Percentiles rank a stretch among this genome's conserved stretches.
These are phyloP conservation scores for Chaetomium strumarium DNA, from an alignment of 2,329 filamentous ascomycete species.

Conservation along the genomic window DNA sequence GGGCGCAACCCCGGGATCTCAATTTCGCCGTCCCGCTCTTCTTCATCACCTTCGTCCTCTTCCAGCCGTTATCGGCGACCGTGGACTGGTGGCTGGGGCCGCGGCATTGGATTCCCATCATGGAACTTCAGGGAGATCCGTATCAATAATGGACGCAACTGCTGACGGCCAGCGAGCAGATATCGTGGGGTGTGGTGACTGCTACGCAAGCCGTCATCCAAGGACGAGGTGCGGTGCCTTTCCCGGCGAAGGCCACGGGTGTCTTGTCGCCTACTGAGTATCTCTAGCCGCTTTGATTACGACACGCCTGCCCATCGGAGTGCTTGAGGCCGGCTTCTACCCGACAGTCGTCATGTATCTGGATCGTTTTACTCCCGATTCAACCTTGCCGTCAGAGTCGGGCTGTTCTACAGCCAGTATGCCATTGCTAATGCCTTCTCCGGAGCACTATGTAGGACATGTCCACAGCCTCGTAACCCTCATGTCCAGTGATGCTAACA, in stretches of 20 bases:
- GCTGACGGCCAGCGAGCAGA: slow-evolving; percentile 6
- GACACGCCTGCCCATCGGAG: slow-evolving; percentile 23
- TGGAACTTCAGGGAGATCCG: slow-evolving; percentile 29
- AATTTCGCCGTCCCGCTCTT: slow-evolving; percentile 52
- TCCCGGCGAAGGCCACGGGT: not conserved
- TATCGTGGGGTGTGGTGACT: slow-evolving; percentile 29
- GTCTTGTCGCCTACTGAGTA: not conserved
- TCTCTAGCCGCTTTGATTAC: slow-evolving; percentile 21
- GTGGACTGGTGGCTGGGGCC: slow-evolving; percentile 38
- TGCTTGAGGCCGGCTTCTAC: slow-evolving; percentile 48
- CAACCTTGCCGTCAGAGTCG: slow-evolving; percentile 49
- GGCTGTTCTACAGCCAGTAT: slow-evolving; percentile 52
- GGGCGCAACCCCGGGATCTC: slow-evolving; percentile 44
- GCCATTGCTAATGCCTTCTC: slow-evolving; percentile 51
- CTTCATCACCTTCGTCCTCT: slow-evolving; percentile 52
- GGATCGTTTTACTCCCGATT: slow-evolving; percentile 53
- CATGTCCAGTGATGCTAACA: not conserved
- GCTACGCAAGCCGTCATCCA: slow-evolving; percentile 28
- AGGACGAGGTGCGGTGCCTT: slow-evolving; percentile 20
- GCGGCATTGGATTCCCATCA: slow-evolving; percentile 49
- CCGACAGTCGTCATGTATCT: slow-evolving; percentile 54
- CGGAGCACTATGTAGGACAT: slow-evolving; percentile 38
- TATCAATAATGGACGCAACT: no score
- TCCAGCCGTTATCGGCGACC: slow-evolving; percentile 49
- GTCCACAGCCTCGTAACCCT: not conserved